Evolutionary conservation across 176 grass and related monocot genomes (phyloP).

Genomic region (Avena atlantica): DNA sequence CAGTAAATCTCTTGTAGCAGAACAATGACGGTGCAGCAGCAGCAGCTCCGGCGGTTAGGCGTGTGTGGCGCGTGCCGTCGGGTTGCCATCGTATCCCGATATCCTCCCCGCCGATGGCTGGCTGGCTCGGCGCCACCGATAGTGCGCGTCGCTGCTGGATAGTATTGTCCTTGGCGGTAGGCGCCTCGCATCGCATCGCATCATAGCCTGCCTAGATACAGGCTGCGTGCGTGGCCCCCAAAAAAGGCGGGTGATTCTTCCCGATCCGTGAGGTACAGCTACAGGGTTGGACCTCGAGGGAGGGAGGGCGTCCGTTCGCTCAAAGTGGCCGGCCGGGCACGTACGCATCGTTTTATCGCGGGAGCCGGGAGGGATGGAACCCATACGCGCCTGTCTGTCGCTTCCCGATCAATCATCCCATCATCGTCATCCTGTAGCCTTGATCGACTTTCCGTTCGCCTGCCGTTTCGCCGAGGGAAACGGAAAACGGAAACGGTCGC

Average conservation of each 20-base stretch:
- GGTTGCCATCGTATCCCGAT: conserved; percentile 8
- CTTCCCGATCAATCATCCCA: not conserved
- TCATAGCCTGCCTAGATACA: not conserved
- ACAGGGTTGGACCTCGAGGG: not conserved
- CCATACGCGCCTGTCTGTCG: conserved; percentile 26
- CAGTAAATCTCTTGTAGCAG: too few relatives aligned
- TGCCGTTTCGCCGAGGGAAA: not conserved
- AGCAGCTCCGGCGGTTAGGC: not conserved
- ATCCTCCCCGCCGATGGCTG: not conserved
- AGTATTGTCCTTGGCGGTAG: not conserved
- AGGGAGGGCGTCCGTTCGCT: not conserved
- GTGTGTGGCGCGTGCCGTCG: not conserved
- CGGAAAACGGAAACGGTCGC: not conserved
- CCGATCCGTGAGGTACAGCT: too few relatives aligned
- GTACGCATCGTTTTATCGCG: not conserved
- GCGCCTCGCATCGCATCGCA: not conserved
- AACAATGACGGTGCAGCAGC: not conserved
- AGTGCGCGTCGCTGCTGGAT: conserved; percentile 54
- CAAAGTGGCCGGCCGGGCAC: conserved; percentile 31
- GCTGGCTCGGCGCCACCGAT: conserved; percentile 21
- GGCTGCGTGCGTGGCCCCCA: not conserved
- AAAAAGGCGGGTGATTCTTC: not conserved
- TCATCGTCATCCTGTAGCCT: not conserved
- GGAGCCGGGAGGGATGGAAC: not conserved
- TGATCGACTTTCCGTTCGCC: not conserved